These are phyloP conservation scores for Aureobasidium sp. DNA, from an alignment of 2,329 filamentous ascomycete genomes.

Conservation along the genomic window DNA sequence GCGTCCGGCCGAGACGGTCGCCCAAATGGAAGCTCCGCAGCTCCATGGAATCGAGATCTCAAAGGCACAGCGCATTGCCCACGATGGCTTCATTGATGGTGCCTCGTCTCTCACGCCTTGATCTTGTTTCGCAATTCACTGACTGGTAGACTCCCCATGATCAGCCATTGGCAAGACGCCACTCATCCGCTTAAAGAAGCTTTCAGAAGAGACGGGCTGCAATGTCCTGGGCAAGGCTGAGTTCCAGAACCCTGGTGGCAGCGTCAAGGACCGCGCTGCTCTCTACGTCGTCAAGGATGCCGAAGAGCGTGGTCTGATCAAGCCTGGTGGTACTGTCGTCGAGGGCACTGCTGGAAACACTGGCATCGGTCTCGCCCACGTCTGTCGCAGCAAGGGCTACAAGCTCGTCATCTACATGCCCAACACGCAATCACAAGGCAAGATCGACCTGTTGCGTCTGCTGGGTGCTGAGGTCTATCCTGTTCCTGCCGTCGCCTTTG, in stretches of 20 bases:
- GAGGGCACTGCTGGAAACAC: constrained; percentile 98
- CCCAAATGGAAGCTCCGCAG: constrained; percentile 37
- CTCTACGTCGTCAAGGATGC: constrained; percentile 91
- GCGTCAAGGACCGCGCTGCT: constrained; percentile 91
- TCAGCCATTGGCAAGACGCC: constrained; percentile 95
- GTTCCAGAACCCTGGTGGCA: constrained; percentile 96
- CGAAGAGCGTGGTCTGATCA: constrained; percentile 75
- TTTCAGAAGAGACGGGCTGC: constrained; percentile 88
- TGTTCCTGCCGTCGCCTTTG: constrained; percentile 89
- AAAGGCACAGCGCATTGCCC: constrained; percentile 68
- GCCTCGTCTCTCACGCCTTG: constrained; percentile 23
- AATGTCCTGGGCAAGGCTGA: constrained; percentile 94
- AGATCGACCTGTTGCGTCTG: constrained; percentile 85
- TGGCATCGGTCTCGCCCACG: constrained; percentile 93
- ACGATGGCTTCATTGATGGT: constrained; percentile 73
- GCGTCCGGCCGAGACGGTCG: constrained; percentile 43
- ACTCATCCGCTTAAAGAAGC: constrained; percentile 77
- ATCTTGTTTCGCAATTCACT: constrained; percentile 8
- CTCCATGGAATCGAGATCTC: constrained; percentile 56
- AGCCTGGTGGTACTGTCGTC: constrained; percentile 84
- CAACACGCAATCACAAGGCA: constrained; percentile 95
- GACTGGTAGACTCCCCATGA: constrained; percentile 11
- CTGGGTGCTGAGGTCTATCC: constrained; percentile 93
- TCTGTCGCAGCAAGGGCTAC: constrained; percentile 87
- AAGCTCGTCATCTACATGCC: constrained; percentile 99